Evolutionary conservation across 768 basidiomycete species (phyloP), one percentile per base, ranked within the genome.

Genomic region (Ramaria sp.): DNA sequence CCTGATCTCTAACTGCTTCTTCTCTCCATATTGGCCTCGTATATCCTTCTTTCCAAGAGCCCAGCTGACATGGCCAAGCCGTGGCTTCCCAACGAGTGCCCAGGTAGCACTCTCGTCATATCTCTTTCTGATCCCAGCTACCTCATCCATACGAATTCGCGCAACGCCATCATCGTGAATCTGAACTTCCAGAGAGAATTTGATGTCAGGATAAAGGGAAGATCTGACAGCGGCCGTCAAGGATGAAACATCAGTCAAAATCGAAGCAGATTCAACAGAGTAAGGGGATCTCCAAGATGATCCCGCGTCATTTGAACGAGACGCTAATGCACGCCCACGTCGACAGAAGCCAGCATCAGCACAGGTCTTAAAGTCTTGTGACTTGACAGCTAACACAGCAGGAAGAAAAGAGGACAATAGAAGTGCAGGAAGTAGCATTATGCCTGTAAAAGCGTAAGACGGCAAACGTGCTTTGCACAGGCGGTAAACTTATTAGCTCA

Each of bases 261-360:
- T 66, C n/a, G 80, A 76, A 12, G 73, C 66, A 5, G 78, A 67
- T 56, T 84, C 79, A 24, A 97, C 67, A 2, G 84, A 81, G 74
- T 98, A 99, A 1, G 95, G 95, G 0, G 94, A 96, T 39, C 70
- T 74, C 88, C 93, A 97, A 4, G 75, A 69, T 12, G 73, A 68
- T 31, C 70, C 69, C 7, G 77, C 75, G 53, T 79, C 80, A 41
- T 73, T 73, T 4, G 90, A 87, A 48, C 91, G 82, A 9, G 78
- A 73, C 58, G 91, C 80, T 46, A 99, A 80, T 0, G 86, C 88
- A 48, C 95, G 83, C 52, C 93, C 91, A 46, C 86, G 72, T n/a
- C 90, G 81, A 74, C 96, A 98, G 71, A 99, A 98, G 19, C 89
- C 93, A 0, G 91, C 81, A 70, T 98, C 91, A n/a, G 78, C 77